Conservation (phyloP, 1,139 yeast genomes). For the Diutina mesorugosa region DNA sequence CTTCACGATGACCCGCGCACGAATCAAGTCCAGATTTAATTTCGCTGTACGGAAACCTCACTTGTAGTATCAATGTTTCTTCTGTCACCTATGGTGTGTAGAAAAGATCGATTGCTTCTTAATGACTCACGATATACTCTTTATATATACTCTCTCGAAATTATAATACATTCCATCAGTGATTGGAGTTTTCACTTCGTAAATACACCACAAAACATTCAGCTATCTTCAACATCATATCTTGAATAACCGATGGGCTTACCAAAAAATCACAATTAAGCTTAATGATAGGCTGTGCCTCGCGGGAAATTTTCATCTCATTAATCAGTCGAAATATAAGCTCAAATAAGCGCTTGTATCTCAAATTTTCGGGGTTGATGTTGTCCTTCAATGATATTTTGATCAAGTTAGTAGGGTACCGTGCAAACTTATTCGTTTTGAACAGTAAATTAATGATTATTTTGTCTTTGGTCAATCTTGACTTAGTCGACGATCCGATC, state of each 20-base stretch:
- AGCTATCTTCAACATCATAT: conserved; percentile 18
- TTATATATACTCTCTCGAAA: background rate
- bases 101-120: too few species aligned
- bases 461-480: conserved; percentile 25
- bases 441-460: conserved; percentile 19
- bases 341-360: conserved; percentile 29
- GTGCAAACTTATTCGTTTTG: conserved; percentile 21
- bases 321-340: conserved; percentile 22
- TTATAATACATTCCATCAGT: background rate
- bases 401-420: conserved; percentile 11
- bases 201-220: conserved; percentile 23
- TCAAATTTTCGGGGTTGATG: conserved; percentile 23
- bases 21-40: too few species aligned
- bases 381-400: conserved; percentile 25
- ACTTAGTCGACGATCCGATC: conserved; percentile 11
- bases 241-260: conserved; percentile 9
- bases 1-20: too few species aligned
- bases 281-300: conserved; percentile 12
- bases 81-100: too few species aligned
- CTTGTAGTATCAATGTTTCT: too few species aligned
- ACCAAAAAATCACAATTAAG: conserved; percentile 31
- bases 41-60: too few species aligned
- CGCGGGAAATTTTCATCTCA: conserved; percentile 12
- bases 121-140: too few species aligned
- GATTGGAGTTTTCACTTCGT: conserved; percentile 7